These are phyloP conservation scores for Pseudogymnoascus sp. DNA, from an alignment of 2,329 filamentous ascomycete genomes.

Conservation along the genomic window DNA sequence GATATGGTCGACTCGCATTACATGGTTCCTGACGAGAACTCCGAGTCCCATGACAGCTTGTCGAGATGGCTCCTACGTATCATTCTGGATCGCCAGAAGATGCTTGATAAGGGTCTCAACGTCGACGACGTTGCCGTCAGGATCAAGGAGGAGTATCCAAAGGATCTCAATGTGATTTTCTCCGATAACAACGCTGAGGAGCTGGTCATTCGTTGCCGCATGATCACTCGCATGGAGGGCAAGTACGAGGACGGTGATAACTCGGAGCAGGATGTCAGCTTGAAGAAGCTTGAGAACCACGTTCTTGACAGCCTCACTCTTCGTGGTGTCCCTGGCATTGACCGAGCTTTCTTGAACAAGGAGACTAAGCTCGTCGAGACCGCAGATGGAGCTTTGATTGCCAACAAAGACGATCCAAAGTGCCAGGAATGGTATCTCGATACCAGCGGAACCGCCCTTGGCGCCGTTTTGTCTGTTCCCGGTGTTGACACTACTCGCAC, in stretches of 20 bases:
- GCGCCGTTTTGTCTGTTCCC: constrained; percentile 74
- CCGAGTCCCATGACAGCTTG: constrained; percentile 59
- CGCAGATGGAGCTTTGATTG: constrained; percentile 64
- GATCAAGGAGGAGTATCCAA: constrained; percentile 83
- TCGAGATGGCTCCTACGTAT: constrained; percentile 95
- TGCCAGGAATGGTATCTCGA: constrained; percentile 96
- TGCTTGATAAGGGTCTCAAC: constrained; percentile 87
- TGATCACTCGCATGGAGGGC: constrained; percentile 61
- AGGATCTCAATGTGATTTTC: constrained; percentile 86
- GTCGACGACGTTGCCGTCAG: constrained; percentile 85
- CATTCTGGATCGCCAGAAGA: constrained; percentile 83
- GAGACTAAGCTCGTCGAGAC: constrained; percentile 62
- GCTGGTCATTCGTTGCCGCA: constrained; percentile 87
- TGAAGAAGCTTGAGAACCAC: constrained; percentile 87
- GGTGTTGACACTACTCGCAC: constrained; percentile 83
- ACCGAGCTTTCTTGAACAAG: constrained; percentile 87
- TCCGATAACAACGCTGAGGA: constrained; percentile 97
- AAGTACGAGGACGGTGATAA: constrained; percentile 63
- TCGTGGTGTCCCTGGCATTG: constrained; percentile 81
- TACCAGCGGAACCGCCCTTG: constrained; percentile 82
- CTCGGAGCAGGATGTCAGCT: constrained; percentile 81
- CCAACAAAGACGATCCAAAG: constrained; percentile 62
- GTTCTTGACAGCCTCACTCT: constrained; percentile 86
- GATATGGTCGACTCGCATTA: constrained; percentile 98
- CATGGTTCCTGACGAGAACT: constrained; percentile 75